Base-by-base conservation (phyloP, 2,329 filamentous ascomycete genomes). In the Rhexocercosporidium sp. region DNA sequence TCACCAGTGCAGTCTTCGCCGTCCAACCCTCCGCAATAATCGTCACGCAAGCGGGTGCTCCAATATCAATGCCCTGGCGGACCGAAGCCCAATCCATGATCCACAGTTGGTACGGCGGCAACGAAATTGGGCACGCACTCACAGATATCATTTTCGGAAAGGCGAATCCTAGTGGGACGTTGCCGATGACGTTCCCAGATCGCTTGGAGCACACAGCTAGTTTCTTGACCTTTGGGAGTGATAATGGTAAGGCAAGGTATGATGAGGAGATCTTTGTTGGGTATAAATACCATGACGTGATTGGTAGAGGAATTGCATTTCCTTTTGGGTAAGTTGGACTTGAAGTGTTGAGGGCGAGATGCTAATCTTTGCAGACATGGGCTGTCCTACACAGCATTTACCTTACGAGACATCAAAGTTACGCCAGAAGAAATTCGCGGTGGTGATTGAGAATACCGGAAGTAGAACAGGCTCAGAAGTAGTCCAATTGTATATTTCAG, bases 271-370 rank as follows among this genome's bases (percentile, higher is more conserved):
- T 60, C 5, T 60, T 44, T 46, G 57, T 60, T 29, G 90, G 90
- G 1, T 93, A 93, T 79, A 81, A 86, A 29, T 88, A 91, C 78
- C 92, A 91, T 76, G 90, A 93, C 73, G 85, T 85, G 22, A 80
- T 82, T n/a, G 81, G 82, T 37, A 82, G 88, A 61, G 79, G 82
- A 7, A 87, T 88, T 0, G 81, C 90, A 0, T 92, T 92, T 78
- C 83, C 88, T 37, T 92, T 92, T 75, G 92, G 92, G 53, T 56
- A 39, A 56, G 53, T 37, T 16, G 18, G n/a, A 3, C n/a, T 12
- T 25, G n/a, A 11, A 16, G n/a, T 22, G 29, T 20, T 22, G 53
- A 14, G 31, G 22, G 18, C 3, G 29, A 20, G 41, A 34, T 31
- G 53, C 53, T 56, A 34, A 56, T 20, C 8, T 3, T 14, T 37